Base-by-base conservation (phyloP, 2,329 filamentous ascomycete genomes). In the Volutella citrinella region DNA sequence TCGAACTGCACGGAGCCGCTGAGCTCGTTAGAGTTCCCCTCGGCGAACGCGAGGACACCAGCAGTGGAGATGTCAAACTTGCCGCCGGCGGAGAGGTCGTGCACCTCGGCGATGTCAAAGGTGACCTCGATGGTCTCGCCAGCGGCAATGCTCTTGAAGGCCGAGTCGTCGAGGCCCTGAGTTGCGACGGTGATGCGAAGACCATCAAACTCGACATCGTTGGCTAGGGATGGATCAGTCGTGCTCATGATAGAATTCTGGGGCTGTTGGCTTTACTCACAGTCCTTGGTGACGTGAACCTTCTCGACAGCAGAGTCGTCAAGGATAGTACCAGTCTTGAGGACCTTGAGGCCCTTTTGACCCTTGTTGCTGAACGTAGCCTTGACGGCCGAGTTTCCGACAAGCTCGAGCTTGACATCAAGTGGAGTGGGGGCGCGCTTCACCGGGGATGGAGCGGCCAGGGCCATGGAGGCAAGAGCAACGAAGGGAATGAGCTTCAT, bases 31-130 rank as follows among this genome's bases (percentile, higher is more conserved):
- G 66, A 69, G 49, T 69, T 64, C 26, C 63, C 62, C 15, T 68
- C 64, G 19, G 79, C 74, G 35, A 72, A 73, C 8, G 76, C 72
- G 26, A 84, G 66, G 10, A 68, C 65, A 6, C 82, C 82, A 5
- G 62, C 60, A 6, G 78, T 68, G 34, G 70, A 65, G 30, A 86
- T 57, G 34, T 72, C 70, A 51, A 78, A 79, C 31, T 64, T 61
- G 38, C 79, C 80, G 31, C 73, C 71, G 7, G 56, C 40, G 28
- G 59, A 62, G 31, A 72, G 64, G 43, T 77, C 69, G 55, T 80
- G 75, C 4, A 72, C 65, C 52, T 76, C 64, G 20, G 72, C 76
- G 19, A 76, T 63, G 46, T 80, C 72, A 38, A 79, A 75, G 24
- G 64, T 67, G 19, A 71, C 59, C 45, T 72, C 66, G 42, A 79